Conservation (phyloP, 2,329 filamentous ascomycete genomes). For the Xylariaceae sp. region DNA sequence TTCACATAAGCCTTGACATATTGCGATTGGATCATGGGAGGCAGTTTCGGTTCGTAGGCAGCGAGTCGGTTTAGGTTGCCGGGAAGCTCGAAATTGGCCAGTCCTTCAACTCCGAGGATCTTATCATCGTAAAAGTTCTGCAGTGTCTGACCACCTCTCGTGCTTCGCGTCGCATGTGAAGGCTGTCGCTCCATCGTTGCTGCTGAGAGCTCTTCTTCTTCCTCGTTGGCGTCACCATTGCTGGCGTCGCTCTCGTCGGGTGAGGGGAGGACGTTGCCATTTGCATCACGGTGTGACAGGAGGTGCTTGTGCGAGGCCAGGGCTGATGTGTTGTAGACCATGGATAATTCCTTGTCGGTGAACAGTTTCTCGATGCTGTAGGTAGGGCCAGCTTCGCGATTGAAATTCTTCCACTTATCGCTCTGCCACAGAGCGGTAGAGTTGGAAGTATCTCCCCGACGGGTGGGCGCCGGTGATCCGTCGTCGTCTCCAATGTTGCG, state of each 20-base stretch:
- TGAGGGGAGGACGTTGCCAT: constrained; percentile 47
- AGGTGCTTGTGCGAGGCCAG: constrained; percentile 60
- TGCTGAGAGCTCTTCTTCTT: constrained; percentile 47
- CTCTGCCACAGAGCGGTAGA: constrained; percentile 61
- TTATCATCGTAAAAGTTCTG: constrained; percentile 56
- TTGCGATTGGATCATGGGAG: constrained; percentile 52
- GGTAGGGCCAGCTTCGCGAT: constrained; percentile 55
- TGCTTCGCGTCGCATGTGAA: constrained; percentile 62
- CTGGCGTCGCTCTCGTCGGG: constrained; percentile 52
- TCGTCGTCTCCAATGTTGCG: constrained; percentile 57
- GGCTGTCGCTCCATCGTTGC: constrained; percentile 60
- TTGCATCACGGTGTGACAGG: constrained; percentile 51
- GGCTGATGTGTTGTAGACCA: constrained; percentile 62
- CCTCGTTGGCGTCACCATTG: constrained; percentile 48
- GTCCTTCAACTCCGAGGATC: constrained; percentile 56
- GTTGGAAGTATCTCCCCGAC: constrained; percentile 52
- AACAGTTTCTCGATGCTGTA: constrained; percentile 69
- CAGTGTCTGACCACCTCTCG: constrained; percentile 46
- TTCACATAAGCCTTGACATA: constrained; percentile 56
- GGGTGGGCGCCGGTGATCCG: constrained; percentile 57
- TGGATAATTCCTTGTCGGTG: constrained; percentile 63
- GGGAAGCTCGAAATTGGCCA: constrained; percentile 56
- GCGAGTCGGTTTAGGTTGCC: constrained; percentile 55
- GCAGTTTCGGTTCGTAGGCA: constrained; percentile 55
- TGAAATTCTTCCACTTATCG: constrained; percentile 51